Percentiles rank a stretch among this genome's conserved stretches.
Conservation (phyloP, 768 basidiomycete genomes). For the Zangia roseola region DNA sequence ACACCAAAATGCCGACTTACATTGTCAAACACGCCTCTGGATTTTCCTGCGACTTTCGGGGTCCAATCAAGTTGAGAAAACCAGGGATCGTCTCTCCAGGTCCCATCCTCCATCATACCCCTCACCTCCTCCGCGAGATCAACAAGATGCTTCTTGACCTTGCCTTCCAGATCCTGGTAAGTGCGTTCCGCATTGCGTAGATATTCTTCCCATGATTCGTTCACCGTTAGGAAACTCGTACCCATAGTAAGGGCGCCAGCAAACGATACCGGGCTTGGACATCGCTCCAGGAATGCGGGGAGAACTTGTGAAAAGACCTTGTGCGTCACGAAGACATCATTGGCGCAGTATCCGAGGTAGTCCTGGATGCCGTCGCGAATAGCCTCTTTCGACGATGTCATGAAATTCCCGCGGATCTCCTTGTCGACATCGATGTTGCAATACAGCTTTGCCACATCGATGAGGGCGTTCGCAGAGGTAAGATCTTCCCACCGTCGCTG, state of each 20-base stretch:
- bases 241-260: conserved; percentile 91
- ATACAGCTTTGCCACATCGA: conserved; percentile 88
- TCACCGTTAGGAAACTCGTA: conserved; percentile 86
- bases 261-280: conserved; percentile 92
- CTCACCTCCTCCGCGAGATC: conserved; percentile 64
- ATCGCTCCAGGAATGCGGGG: conserved; percentile 77
- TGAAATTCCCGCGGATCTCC: conserved; percentile 70
- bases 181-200: conserved; percentile 72
- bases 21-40: conserved; percentile 50
- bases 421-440: conserved; percentile 83
- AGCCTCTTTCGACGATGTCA: conserved; percentile 62
- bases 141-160: conserved; percentile 58
- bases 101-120: conserved; percentile 45
- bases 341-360: conserved; percentile 83
- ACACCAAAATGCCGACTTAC: conserved; percentile 19
- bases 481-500: conserved; percentile 88
- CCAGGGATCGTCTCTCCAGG: conserved; percentile 79
- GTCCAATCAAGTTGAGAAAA: conserved; percentile 93
- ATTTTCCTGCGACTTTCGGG: conserved; percentile 73
- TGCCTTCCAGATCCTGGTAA: conserved; percentile 68
- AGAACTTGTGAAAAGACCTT: conserved; percentile 73
- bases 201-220: conserved; percentile 87
- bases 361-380: conserved; percentile 65
- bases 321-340: conserved; percentile 84
- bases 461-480: conserved; percentile 88